Conservation (phyloP, 2,329 filamentous ascomycete genomes). For the Fusarium fracticaudum region DNA sequence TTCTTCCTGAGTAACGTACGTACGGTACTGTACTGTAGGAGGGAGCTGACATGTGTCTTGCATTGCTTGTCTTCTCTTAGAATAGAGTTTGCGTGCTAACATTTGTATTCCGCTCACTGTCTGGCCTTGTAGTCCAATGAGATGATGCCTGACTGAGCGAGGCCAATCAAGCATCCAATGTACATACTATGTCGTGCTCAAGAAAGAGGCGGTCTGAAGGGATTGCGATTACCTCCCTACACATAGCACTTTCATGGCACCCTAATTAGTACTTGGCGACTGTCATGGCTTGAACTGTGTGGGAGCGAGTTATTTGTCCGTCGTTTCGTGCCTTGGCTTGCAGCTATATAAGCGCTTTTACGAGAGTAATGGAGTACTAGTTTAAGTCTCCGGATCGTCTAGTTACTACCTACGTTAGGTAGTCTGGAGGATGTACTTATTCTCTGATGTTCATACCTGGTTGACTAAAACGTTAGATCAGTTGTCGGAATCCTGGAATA, state of each 20-base stretch:
- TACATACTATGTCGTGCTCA: background rate
- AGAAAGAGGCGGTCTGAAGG: slow-evolving; percentile 27
- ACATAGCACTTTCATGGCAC: slow-evolving; percentile 8
- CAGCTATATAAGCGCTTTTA: background rate
- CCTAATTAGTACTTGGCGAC: background rate
- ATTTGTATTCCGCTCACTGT: background rate
- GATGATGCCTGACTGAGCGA: background rate
- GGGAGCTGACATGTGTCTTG: background rate
- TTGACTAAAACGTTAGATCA: background rate
- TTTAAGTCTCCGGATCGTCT: background rate
- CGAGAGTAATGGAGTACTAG: slow-evolving; percentile 4
- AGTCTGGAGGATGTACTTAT: background rate
- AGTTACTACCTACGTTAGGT: too few relatives aligned
- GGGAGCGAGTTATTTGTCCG: background rate
- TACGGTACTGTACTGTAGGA: background rate
- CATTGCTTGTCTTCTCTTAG: background rate
- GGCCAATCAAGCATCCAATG: background rate
- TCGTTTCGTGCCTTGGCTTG: background rate
- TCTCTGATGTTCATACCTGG: background rate
- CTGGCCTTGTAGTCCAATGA: background rate
- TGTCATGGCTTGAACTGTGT: background rate
- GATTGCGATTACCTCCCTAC: background rate
- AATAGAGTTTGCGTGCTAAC: background rate
- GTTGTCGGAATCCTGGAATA: slow-evolving; percentile 12
- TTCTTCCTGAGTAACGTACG: background rate